Evolutionary conservation across 1,284 basidiomycete genomes (phyloP), one percentile per base, ranked within the genome.

Genomic region (Kwoniella shivajii): DNA sequence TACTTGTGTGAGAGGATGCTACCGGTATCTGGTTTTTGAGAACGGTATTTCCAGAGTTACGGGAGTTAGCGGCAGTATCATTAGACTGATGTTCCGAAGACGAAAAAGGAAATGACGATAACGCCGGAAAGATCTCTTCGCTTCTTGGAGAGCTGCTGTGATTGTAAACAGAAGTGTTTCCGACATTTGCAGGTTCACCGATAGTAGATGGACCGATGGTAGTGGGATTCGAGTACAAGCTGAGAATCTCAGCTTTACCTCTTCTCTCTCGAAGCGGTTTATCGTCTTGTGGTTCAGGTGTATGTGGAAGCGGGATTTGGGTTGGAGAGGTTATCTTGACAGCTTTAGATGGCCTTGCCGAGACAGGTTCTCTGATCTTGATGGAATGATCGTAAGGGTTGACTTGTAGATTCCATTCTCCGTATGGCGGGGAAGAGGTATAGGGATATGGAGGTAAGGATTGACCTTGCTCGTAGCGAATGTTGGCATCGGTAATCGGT

Each of bases 211-310:
- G n/a, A n/a, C n/a, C n/a, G n/a, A n/a, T n/a, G n/a, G n/a, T n/a
- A n/a, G n/a, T 13, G 18, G 33, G 31, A 13, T n/a, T 29, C 11
- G 39, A 34, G 50, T 51, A 51, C 4, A 51, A n/a, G 13, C 41
- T 43, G 2, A 51, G 41, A 1, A 51, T 51, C 7, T 51, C 50
- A 3, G 38, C 50, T 51, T 51, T 51, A 2, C 50, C 41, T 24
- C 34, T 34, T 11, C 46, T 22, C 20, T 30, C 26, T 24, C 29
- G 14, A 7, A 45, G 29, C 14, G 26, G 29, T 7, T 26, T n/a
- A 20, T 16, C 43, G 11, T 20, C 14, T 45, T 26, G 43, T 29
- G 27, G 43, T 16, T 33, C 27, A 5, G 6, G 29, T 16, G 37
- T 16, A 39, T 20, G 37, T 18, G 10, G 37, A 20, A 39, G 14